Conservation (phyloP, 805 yeast genomes). For the Barnettozyma wickerhamii region DNA sequence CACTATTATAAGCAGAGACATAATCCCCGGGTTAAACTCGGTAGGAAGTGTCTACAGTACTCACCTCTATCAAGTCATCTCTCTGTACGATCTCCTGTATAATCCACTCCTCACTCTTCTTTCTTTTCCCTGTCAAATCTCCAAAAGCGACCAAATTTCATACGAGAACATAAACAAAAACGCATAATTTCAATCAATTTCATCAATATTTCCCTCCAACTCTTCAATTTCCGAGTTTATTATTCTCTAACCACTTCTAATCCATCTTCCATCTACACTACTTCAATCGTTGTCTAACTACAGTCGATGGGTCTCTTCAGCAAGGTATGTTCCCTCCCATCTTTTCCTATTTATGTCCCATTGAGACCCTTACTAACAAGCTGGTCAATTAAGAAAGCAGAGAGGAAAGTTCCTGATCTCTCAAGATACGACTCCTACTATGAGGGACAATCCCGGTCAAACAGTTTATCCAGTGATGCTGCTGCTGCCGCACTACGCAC, state of each 20-base stretch:
- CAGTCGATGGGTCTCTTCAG: background rate
- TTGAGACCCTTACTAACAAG: constrained; percentile 2
- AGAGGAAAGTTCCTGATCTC: constrained; percentile 7
- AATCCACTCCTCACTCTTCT: too few species aligned
- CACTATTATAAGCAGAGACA: too few species aligned
- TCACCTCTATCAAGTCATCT: too few species aligned
- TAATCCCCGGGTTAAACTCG: too few species aligned
- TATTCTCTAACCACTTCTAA: background rate
- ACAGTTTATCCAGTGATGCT: constrained; percentile 9
- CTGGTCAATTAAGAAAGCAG: constrained; percentile 4
- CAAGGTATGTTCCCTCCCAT: background rate
- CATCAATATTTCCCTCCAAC: too few species aligned
- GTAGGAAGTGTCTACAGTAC: too few species aligned
- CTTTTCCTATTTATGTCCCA: background rate
- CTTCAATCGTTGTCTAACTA: background rate
- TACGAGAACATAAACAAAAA: too few species aligned
- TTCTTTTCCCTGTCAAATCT: too few species aligned
- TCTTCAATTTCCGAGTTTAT: too few species aligned
- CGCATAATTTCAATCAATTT: too few species aligned
- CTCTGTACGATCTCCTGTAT: too few species aligned
- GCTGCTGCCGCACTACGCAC: constrained; percentile 12
- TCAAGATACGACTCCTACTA: constrained; percentile 7
- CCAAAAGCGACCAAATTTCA: too few species aligned
- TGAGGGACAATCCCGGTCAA: constrained; percentile 5
- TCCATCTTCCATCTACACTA: background rate